These are phyloP conservation scores for Podaxis sp. DNA, from an alignment of 768 basidiomycete species.

Conservation along the genomic window DNA sequence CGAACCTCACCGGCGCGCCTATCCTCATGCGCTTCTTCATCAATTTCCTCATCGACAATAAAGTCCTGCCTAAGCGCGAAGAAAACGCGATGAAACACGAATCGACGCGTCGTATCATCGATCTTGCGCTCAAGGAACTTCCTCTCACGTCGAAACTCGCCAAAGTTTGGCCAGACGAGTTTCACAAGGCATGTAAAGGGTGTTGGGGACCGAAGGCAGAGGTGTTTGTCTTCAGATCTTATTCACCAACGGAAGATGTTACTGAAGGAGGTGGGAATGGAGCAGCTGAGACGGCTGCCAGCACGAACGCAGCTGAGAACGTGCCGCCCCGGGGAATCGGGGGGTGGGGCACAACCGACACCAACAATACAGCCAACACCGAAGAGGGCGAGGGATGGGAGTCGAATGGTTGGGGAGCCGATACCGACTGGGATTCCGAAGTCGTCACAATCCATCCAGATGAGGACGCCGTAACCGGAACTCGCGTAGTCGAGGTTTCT, in stretches of 20 bases:
- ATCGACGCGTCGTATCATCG: constrained; percentile 46
- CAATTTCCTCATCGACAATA: constrained; percentile 43
- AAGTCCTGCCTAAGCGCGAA: constrained; percentile 30
- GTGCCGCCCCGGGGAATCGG: background rate
- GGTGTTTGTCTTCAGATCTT: constrained; percentile 26
- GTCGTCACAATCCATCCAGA: constrained; percentile 2
- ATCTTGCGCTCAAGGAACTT: constrained; percentile 47
- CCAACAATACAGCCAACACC: background rate
- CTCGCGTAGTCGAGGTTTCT: background rate
- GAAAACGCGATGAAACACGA: constrained; percentile 37
- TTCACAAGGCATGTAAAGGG: constrained; percentile 47
- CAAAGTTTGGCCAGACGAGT: constrained; percentile 46
- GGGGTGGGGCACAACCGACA: background rate
- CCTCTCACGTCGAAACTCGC: constrained; percentile 48
- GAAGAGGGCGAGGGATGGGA: constrained; percentile 6
- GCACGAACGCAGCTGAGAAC: background rate
- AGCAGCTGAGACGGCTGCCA: background rate
- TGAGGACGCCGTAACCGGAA: background rate
- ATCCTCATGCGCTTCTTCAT: constrained; percentile 46
- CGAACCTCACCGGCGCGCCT: constrained; percentile 41
- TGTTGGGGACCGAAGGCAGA: constrained; percentile 51
- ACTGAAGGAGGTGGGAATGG: background rate
- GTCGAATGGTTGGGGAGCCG: constrained; percentile 9
- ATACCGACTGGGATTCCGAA: background rate
- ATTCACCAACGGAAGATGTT: constrained; percentile 1